These are phyloP conservation scores for Lindgomyces ingoldianus DNA, from an alignment of 495 filamentous ascomycete species.

Conservation along the genomic window DNA sequence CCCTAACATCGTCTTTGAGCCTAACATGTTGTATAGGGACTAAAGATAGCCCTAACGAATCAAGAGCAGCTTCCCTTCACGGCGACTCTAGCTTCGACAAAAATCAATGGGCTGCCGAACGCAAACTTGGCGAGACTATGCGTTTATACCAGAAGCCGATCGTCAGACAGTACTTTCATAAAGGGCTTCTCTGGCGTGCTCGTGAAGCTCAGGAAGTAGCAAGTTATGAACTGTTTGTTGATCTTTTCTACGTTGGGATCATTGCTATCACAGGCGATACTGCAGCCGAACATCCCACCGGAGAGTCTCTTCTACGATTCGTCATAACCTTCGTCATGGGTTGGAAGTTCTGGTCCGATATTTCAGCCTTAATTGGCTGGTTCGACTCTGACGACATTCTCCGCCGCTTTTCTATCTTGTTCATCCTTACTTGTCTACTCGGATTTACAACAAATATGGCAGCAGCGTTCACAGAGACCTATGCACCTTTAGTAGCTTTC, in stretches of 20 bases:
- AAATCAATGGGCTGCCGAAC: constrained; percentile 50
- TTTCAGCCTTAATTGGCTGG: constrained; percentile 55
- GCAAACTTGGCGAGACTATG: constrained; percentile 49
- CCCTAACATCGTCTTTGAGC: not conserved
- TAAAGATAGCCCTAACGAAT: constrained; percentile 28
- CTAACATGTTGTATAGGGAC: not conserved
- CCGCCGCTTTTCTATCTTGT: constrained; percentile 55
- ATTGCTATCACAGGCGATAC: constrained; percentile 61
- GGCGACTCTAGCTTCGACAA: constrained; percentile 27
- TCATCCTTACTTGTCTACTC: constrained; percentile 57
- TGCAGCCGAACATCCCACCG: constrained; percentile 54
- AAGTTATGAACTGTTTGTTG: constrained; percentile 62
- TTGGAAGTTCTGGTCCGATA: constrained; percentile 63
- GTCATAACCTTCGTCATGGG: constrained; percentile 57
- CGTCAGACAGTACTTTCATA: constrained; percentile 63
- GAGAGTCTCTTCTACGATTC: constrained; percentile 53
- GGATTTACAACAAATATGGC: constrained; percentile 61
- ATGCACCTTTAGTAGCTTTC: constrained; percentile 56
- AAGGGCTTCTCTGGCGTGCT: constrained; percentile 61
- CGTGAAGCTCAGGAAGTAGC: constrained; percentile 54
- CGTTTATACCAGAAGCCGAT: constrained; percentile 58
- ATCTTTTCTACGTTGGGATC: constrained; percentile 58
- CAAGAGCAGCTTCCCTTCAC: constrained; percentile 36
- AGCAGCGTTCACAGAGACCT: constrained; percentile 53
- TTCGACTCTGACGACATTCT: constrained; percentile 61